phyloP scores from a whole-genome alignment of 2,329 filamentous ascomycete species.

The Alternaria gansuensis region DNA sequence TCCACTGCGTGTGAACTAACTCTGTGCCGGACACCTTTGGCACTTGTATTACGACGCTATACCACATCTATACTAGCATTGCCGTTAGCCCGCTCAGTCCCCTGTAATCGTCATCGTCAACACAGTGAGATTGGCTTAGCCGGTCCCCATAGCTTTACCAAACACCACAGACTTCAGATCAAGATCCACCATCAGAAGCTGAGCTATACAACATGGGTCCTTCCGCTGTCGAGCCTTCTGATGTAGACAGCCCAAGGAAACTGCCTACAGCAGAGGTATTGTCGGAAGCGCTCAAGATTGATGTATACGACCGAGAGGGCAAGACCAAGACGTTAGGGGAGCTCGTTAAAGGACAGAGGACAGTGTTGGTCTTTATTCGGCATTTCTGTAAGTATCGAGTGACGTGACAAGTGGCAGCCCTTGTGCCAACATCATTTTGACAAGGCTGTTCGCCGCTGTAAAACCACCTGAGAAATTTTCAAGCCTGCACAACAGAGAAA shows the following conservation, averaged over 20 bases:
- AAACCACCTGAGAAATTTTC: background rate
- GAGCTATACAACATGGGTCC: background rate
- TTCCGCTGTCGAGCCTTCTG: background rate
- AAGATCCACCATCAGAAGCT: background rate
- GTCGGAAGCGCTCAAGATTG: conserved; percentile 22
- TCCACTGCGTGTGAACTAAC: too few relatives aligned
- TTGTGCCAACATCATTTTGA: background rate
- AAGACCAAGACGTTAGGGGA: conserved; percentile 25
- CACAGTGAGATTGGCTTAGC: background rate
- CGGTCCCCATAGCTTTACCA: background rate
- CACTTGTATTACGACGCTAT: background rate
- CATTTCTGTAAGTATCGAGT: conserved; percentile 33
- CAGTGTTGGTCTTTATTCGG: conserved; percentile 31
- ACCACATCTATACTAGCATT: background rate
- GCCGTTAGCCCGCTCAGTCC: background rate
- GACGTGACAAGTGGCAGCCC: background rate
- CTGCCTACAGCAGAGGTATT: conserved; percentile 23
- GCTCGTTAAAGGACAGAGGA: conserved; percentile 28
- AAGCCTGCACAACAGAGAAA: background rate
- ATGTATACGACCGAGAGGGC: conserved; percentile 33
- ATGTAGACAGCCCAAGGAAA: background rate
- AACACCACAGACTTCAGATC: background rate
- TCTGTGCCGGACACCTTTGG: background rate
- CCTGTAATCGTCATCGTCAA: conserved; percentile 6
- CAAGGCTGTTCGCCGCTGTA: background rate